Base-by-base conservation (phyloP, 2,329 filamentous ascomycete genomes). In the Metarhizium album region DNA sequence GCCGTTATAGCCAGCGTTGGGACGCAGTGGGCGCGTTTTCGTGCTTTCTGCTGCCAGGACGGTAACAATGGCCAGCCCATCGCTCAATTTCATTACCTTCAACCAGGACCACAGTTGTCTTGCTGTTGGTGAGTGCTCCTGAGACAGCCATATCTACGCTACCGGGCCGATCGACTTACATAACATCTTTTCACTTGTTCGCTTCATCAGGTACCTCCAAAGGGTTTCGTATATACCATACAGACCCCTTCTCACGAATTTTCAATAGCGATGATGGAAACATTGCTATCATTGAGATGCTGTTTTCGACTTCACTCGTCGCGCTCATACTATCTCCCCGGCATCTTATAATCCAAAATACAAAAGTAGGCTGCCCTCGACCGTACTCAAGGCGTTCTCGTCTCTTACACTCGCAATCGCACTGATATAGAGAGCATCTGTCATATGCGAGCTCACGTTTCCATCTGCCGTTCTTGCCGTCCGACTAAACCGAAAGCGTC, bases 101-200 rank as follows among this genome's bases (percentile, higher is more conserved):
- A 98, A 98, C 71, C 93, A 98, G 75, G 93, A 98, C 75, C 90
- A 95, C 74, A 95, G 87, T 78, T 91, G 91, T 69, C 78, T 98
- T 57, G 91, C 91, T 73, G 90, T 98, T 60, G 91, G 89, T 90
- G 75, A 64, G 84, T 70, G 51, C 22, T 29, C 49, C 24, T 45
- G 23, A 49, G 42, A 35, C 55, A 50, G 47, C 33, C 42, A 45
- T 20, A n/a, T 31, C 46, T 37, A 40, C 47, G 16, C 43, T 13
- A 13, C 9, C 22, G 24, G 16, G 4, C 20, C 11, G 18, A 29
- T 14, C 49, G 43, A 43, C 52, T 53, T 23, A 53, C 46, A 42
- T 16, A n/a, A 29, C 14, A 11, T 18, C 35, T 31, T 43, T 14
- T 24, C 29, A 45, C 37, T 38, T 14, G 13, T 24, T n/a, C 4